Conservation (phyloP, 31 red algal genomes). For the Asparagopsis taxiformis region DNA sequence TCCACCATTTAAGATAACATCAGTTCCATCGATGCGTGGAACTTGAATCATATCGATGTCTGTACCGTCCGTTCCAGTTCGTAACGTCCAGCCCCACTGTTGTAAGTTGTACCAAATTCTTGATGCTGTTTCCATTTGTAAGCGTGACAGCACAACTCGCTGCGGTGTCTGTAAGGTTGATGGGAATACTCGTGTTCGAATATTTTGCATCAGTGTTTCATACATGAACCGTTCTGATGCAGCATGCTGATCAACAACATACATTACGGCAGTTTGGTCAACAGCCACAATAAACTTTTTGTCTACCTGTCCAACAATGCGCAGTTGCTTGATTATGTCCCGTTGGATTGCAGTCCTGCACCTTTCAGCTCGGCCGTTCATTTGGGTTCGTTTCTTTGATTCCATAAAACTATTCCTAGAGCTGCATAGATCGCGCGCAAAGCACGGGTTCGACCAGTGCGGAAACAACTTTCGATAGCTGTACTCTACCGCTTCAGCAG, state of each 20-base stretch:
- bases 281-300: slow-evolving; percentile 13
- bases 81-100: too few species aligned
- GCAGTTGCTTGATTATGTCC: not conserved
- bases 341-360: not conserved
- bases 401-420: too few species aligned
- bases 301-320: slow-evolving; percentile 10
- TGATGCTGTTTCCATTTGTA: too few species aligned
- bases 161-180: too few species aligned
- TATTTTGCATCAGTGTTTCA: slow-evolving; percentile 8
- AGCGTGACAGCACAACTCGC: too few species aligned
- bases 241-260: slow-evolving; percentile 57
- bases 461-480: not conserved
- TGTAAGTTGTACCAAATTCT: too few species aligned
- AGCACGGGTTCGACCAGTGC: slow-evolving; percentile 2
- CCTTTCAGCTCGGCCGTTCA: not conserved
- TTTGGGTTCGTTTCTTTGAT: not conserved
- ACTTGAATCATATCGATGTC: too few species aligned
- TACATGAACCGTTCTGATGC: slow-evolving; percentile 30
- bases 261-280: slow-evolving; percentile 11
- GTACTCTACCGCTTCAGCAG: not conserved
- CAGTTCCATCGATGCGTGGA: not conserved
- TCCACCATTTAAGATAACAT: not conserved
- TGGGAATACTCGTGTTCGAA: not conserved
- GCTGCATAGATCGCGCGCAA: too few species aligned
- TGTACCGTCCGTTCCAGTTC: too few species aligned